Evolutionary conservation across 78 protist species (phyloP).

Genomic region (Guillardia theta): DNA sequence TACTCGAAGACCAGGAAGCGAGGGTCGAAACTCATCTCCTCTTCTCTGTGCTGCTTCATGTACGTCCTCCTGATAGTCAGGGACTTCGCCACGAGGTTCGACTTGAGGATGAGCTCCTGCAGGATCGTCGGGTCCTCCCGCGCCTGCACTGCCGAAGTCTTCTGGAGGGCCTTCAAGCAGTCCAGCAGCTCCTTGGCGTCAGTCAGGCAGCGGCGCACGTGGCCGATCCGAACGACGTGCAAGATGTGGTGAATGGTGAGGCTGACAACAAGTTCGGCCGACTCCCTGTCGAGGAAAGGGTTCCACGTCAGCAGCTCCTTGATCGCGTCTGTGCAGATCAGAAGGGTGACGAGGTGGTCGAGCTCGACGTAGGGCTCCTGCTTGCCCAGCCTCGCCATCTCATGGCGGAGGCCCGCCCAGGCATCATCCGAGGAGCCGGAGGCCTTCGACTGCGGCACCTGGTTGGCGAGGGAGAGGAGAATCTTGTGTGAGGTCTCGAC

Average conservation of each 20-base stretch:
- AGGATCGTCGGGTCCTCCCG: neutral
- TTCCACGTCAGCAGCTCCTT: neutral
- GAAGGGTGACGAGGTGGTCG: neutral
- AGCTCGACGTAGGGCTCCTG: neutral
- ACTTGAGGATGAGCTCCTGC: slow-evolving; percentile 13
- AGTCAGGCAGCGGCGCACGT: neutral
- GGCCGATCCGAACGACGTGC: neutral
- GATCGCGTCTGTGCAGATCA: neutral
- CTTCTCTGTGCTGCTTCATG: neutral
- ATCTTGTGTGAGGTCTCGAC: neutral
- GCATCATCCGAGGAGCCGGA: neutral
- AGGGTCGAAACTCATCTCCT: slow-evolving; percentile 56
- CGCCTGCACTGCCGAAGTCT: neutral
- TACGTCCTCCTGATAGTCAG: neutral
- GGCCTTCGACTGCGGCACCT: neutral
- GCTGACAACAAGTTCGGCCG: neutral
- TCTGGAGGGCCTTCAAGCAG: neutral
- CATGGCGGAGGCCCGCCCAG: neutral
- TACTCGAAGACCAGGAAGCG: slow-evolving; percentile 72
- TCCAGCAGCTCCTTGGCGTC: neutral
- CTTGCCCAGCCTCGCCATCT: neutral
- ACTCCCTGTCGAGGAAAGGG: neutral
- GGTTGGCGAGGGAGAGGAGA: neutral
- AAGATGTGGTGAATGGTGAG: neutral
- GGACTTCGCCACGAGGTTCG: slow-evolving; percentile 1